phyloP scores from a whole-genome alignment of 1,284 basidiomycete genomes.

The Sphaerobolus stellatus region DNA sequence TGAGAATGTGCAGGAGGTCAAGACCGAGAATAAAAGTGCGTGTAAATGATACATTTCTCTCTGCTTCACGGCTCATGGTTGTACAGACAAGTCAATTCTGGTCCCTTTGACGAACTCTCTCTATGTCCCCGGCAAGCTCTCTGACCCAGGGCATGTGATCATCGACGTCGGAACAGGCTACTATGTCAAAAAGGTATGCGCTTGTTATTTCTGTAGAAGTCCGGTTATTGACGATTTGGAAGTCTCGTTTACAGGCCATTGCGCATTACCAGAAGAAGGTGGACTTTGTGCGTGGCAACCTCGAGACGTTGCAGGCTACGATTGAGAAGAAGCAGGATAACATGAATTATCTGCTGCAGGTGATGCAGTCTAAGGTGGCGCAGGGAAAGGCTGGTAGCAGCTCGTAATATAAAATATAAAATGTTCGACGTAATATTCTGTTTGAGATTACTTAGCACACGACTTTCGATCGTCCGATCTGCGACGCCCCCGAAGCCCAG shows the following conservation, averaged over 20 bases:
- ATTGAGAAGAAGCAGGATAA: conserved; percentile 90
- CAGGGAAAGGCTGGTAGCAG: too few species aligned
- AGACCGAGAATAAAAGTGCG: conserved; percentile 70
- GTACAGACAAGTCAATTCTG: conserved; percentile 78
- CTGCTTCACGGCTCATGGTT: conserved; percentile 1
- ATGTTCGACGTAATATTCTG: too few species aligned
- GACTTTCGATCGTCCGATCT: too few species aligned
- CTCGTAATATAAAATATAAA: too few species aligned
- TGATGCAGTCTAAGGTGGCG: conserved; percentile 76
- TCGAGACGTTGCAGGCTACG: conserved; percentile 81
- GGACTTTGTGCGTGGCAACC: conserved; percentile 75
- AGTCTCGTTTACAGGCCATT: conserved; percentile 79
- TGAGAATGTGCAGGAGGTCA: conserved; percentile 79
- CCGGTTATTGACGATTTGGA: background rate
- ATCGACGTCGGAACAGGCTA: conserved; percentile 97
- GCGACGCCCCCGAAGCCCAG: too few species aligned
- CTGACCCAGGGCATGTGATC: conserved; percentile 83
- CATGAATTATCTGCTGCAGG: conserved; percentile 67
- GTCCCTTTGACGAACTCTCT: conserved; percentile 93
- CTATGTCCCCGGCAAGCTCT: conserved; percentile 90
- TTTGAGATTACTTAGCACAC: too few species aligned
- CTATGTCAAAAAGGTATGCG: conserved; percentile 86
- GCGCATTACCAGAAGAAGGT: conserved; percentile 78
- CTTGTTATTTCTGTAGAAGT: background rate
- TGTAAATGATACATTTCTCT: conserved; percentile 13